phyloP scores from a whole-genome alignment of 2,329 filamentous ascomycete species.

The Diaporthe sp. region DNA sequence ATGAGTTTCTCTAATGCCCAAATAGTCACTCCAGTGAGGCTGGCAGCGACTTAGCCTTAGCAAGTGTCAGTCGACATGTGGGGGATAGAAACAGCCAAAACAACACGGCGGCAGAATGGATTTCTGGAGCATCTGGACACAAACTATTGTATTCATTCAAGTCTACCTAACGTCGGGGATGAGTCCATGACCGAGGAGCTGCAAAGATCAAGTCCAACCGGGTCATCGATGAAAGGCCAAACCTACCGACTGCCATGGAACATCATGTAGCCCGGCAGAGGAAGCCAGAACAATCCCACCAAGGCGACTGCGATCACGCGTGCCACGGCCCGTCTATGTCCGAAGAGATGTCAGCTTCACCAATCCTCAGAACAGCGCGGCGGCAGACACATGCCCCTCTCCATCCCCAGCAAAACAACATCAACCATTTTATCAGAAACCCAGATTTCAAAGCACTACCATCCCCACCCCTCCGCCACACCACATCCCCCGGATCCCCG shows the following conservation, averaged over 20 bases:
- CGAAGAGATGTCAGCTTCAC: conserved; percentile 3
- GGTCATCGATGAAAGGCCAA: neutral
- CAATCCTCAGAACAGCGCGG: neutral
- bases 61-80: neutral
- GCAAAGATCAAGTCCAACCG: neutral
- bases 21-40: neutral
- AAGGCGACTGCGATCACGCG: neutral
- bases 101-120: neutral
- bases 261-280: neutral
- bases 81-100: neutral
- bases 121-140: neutral
- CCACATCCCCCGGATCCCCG: conserved; percentile 45
- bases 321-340: neutral
- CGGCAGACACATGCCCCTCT: neutral
- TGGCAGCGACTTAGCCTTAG: neutral
- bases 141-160: neutral
- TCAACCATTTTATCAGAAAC: conserved; percentile 51
- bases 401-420: neutral
- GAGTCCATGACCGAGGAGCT: neutral
- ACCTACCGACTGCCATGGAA: neutral
- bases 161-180: neutral
- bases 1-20: neutral
- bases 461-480: conserved; percentile 49
- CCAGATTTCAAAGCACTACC: conserved; percentile 57
- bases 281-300: neutral